phyloP scores from a whole-genome alignment of 1,284 basidiomycete genomes.

The Tilletia walkeri region DNA sequence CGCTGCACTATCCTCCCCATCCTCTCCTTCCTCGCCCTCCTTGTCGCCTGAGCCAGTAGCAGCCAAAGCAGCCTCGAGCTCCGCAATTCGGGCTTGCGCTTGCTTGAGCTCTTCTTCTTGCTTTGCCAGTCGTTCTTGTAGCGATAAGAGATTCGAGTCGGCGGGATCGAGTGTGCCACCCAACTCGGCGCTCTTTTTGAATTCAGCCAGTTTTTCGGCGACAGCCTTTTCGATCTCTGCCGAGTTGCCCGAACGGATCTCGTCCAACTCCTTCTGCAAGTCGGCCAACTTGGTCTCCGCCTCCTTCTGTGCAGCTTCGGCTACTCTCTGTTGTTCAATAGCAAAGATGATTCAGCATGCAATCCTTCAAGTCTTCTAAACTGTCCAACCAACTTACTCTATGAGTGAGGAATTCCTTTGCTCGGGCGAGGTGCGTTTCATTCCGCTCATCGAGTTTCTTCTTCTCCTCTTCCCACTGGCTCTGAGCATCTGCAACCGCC shows the following conservation, averaged over 20 bases:
- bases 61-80: constrained; percentile 41
- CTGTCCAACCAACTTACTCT: neutral
- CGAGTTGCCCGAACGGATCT: constrained; percentile 36
- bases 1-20: constrained; percentile 24
- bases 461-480: constrained; percentile 40
- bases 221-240: constrained; percentile 42
- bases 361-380: neutral
- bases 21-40: constrained; percentile 25
- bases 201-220: constrained; percentile 24
- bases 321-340: neutral
- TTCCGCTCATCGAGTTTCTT: constrained; percentile 34
- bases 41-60: constrained; percentile 25
- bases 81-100: constrained; percentile 34
- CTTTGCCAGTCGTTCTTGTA: constrained; percentile 23
- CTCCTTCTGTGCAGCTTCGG: constrained; percentile 11
- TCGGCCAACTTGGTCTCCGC: constrained; percentile 18
- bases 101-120: constrained; percentile 11
- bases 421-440: constrained; percentile 38
- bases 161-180: neutral
- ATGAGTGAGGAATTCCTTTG: constrained; percentile 30
- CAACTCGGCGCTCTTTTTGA: constrained; percentile 17
- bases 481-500: constrained; percentile 37
- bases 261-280: constrained; percentile 29
- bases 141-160: constrained; percentile 1
- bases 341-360: neutral